phyloP scores from a whole-genome alignment of 1,139 yeast species.

The Debaryomycetaceae sp. region DNA sequence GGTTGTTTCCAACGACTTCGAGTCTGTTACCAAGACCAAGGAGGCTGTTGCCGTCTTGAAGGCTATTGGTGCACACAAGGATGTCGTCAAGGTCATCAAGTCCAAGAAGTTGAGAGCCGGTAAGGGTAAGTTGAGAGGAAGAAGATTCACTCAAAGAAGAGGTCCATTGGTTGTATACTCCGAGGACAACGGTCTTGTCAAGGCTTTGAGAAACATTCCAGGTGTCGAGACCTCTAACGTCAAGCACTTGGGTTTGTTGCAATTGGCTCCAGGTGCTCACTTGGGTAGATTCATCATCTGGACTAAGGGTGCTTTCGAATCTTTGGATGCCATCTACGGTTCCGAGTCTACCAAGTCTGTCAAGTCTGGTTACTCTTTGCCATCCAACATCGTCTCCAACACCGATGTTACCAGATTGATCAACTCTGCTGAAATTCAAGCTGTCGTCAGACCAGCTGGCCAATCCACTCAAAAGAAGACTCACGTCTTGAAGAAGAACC shows the following conservation, averaged over 20 bases:
- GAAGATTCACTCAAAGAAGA: conserved; percentile 99
- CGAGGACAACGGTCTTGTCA: conserved; percentile 95
- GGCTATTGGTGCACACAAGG: conserved; percentile 99
- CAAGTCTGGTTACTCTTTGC: conserved; percentile 90
- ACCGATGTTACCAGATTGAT: conserved; percentile 95
- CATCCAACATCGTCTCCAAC: conserved; percentile 91
- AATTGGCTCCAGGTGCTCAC: conserved; percentile 99
- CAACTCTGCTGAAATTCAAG: conserved; percentile 98
- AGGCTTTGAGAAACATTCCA: conserved; percentile 99
- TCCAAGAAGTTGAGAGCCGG: conserved; percentile 99
- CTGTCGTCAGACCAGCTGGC: conserved; percentile 96
- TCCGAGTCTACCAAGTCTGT: conserved; percentile 80
- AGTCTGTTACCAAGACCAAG: conserved; percentile 93
- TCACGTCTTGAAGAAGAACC: conserved; percentile 98
- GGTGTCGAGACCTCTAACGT: conserved; percentile 99
- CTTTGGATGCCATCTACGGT: conserved; percentile 97
- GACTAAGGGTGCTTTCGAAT: conserved; percentile 98
- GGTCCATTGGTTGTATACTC: conserved; percentile 99
- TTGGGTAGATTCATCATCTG: conserved; percentile 99
- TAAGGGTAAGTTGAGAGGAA: conserved; percentile 99
- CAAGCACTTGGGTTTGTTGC: conserved; percentile 90
- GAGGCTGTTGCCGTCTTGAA: conserved; percentile 98
- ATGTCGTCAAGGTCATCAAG: conserved; percentile 95
- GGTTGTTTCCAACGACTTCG: conserved; percentile 92
- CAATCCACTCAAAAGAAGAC: conserved; percentile 91